These are phyloP conservation scores for Lenwebbia sp. DNA, from an alignment of 345 rosid genomes.

Conservation along the genomic window DNA sequence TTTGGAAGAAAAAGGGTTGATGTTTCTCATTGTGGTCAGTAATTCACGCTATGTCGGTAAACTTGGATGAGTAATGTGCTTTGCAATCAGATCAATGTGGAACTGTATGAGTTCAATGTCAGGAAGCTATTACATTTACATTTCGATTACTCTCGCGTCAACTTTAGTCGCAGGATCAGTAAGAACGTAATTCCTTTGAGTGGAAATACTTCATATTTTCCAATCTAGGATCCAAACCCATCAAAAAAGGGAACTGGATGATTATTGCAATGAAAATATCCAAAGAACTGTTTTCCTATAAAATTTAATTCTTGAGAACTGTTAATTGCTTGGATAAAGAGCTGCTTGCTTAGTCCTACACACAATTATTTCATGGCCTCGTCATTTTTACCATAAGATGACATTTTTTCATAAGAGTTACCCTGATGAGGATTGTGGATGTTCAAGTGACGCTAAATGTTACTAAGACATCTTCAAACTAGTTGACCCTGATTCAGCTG, in stretches of 20 bases:
- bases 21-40: neutral
- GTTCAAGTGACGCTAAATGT: neutral
- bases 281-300: neutral
- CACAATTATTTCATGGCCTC: neutral
- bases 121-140: neutral
- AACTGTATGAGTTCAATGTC: neutral
- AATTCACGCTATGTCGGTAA: neutral
- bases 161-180: neutral
- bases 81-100: neutral
- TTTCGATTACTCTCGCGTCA: neutral
- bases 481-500: neutral
- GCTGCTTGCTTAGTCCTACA: neutral
- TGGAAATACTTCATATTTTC: neutral
- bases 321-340: neutral
- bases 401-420: neutral
- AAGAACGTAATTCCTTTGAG: neutral
- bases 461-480: neutral
- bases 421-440: neutral
- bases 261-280: neutral
- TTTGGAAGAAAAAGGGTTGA: neutral
- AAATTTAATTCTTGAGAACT: neutral
- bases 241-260: neutral
- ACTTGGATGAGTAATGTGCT: neutral
- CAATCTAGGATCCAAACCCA: neutral
- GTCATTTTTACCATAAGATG: neutral